Evolutionary conservation across 129 eudicot genomes (phyloP), one percentile per base, ranked within the genome.

Genomic region (Pulicaria dysenterica): DNA sequence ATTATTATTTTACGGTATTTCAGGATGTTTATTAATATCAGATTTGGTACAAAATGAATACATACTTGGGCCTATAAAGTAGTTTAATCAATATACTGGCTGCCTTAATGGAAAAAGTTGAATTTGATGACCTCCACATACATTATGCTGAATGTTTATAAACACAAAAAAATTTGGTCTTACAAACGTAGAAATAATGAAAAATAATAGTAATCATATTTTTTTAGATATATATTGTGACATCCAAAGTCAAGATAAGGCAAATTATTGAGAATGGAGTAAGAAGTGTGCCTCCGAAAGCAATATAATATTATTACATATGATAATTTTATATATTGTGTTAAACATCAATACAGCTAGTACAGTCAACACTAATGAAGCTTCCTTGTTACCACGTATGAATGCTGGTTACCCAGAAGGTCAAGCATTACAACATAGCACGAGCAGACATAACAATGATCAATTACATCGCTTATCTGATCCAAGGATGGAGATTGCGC

Each of bases 381-480:
- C 31, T 24, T 24, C 31, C 31, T 24, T 24, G 31, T 24, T 2
- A 24, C 31, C 31, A 24, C 2, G 31, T 24, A 24, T 24, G 2
- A 24, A 24, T 24, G 31, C 31, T 24, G 31, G 31, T 24, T 24
- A 2, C 31, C 31, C 31, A 24, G 31, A 67, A 57, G 75, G 41
- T 73, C 91, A 38, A 31, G 31, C 86, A 73, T 54, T 69, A 61
- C 84, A 77, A 60, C 79, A 58, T 58, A 58, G 58, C 61, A 86
- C 70, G 10, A 49, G 44, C 40, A 72, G 70, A 40, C 76, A 68
- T n/a, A 39, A 64, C 34, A 80, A 83, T 77, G 65, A 9, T 48
- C 86, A 77, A 36, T 73, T 82, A 45, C 39, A 42, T 81, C n/a
- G 55, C 37, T 46, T 38, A 12, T 51, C 74, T 40, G 86, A 73